phyloP scores from a whole-genome alignment of 345 rosid genomes.

The Salix suchowensis region DNA sequence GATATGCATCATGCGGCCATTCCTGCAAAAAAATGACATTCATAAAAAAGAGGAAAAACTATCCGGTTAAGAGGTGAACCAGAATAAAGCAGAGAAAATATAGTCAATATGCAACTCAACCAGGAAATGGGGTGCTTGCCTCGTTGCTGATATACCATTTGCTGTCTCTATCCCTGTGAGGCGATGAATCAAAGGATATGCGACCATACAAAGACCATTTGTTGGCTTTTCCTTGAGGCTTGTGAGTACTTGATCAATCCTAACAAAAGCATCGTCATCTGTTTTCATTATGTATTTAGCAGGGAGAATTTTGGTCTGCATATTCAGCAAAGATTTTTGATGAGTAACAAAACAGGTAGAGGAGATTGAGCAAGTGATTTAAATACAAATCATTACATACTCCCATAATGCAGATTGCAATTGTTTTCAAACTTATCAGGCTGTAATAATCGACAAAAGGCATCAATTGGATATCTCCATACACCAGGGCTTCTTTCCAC shows the following conservation, averaged over 20 bases:
- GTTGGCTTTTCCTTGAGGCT: constrained; percentile 59
- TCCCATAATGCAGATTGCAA: constrained; percentile 83
- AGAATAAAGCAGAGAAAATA: constrained; percentile 10
- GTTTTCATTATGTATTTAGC: constrained; percentile 90
- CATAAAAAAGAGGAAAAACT: neutral
- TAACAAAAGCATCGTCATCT: constrained; percentile 88
- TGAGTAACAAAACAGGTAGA: neutral
- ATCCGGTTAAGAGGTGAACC: neutral
- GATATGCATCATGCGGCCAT: constrained; percentile 64
- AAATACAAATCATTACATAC: constrained; percentile 32
- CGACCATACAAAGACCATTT: constrained; percentile 65
- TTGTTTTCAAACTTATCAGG: constrained; percentile 72
- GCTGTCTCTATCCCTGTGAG: constrained; percentile 70
- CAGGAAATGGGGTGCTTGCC: constrained; percentile 36
- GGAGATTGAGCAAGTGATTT: neutral
- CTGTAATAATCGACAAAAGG: constrained; percentile 89
- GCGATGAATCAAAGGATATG: constrained; percentile 63
- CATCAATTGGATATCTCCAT: constrained; percentile 83
- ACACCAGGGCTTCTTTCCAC: constrained; percentile 86
- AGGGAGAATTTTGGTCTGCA: constrained; percentile 76
- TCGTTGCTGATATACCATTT: constrained; percentile 76
- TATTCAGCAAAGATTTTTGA: neutral
- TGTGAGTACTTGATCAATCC: constrained; percentile 70
- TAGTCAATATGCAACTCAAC: neutral
- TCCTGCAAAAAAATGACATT: constrained; percentile 39